Conservation (phyloP, 345 rosid species). For the Zanthoxylum bungeanum region DNA sequence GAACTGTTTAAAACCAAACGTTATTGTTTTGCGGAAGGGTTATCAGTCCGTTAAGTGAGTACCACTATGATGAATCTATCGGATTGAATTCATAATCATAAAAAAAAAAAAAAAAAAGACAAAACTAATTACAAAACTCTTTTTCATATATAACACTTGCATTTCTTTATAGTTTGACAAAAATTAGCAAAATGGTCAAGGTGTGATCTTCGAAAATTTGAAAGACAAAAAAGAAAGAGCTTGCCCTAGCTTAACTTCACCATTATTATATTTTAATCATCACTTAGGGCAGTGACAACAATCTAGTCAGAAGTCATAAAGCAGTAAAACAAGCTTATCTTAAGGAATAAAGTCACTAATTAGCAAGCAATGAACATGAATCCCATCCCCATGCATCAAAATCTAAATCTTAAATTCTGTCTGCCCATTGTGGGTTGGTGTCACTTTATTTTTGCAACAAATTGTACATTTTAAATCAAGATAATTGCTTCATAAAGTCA, state of each 20-base stretch:
- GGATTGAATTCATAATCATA: too few species aligned
- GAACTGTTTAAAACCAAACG: too few species aligned
- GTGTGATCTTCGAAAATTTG: not conserved
- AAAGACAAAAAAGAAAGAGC: not conserved
- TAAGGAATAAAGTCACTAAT: not conserved
- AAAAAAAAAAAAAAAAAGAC: too few species aligned
- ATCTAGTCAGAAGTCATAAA: not conserved
- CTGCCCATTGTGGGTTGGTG: not conserved
- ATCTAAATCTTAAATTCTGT: not conserved
- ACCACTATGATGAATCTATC: too few species aligned
- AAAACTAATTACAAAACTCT: too few species aligned
- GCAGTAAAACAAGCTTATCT: not conserved
- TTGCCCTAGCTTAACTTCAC: not conserved
- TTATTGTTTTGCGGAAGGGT: too few species aligned
- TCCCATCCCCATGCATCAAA: not conserved
- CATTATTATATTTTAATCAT: not conserved
- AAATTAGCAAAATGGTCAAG: not conserved
- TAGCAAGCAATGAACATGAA: not conserved
- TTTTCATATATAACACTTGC: too few species aligned
- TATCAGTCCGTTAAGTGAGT: too few species aligned
- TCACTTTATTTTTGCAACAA: not conserved
- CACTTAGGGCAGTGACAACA: not conserved
- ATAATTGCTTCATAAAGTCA: not conserved
- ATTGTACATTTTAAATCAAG: not conserved
- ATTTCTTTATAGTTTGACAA: not conserved